phyloP scores from a whole-genome alignment of 163 green algal species.

The Chlorella variabilis region DNA sequence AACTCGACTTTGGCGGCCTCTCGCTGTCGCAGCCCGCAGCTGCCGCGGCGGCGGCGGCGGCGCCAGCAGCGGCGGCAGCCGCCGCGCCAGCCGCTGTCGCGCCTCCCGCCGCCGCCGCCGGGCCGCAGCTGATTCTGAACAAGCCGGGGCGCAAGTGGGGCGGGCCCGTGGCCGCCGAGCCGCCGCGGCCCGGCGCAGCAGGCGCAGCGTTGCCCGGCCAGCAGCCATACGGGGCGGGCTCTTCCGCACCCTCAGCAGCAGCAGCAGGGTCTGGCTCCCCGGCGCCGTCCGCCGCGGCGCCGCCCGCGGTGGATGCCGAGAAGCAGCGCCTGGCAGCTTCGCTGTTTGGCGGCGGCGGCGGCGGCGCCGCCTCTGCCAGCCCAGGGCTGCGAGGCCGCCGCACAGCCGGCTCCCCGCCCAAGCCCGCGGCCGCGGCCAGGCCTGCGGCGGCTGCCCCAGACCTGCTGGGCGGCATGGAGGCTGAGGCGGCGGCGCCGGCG shows the following conservation, averaged over 20 bases:
- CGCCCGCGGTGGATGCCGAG: constrained; percentile 43
- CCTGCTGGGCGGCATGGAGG: constrained; percentile 35
- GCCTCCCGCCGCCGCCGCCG: neutral
- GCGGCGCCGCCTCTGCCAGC: neutral
- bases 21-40: constrained; percentile 2
- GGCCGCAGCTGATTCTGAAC: constrained; percentile 58
- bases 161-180: constrained; percentile 38
- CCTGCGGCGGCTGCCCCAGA: constrained; percentile 16
- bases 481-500: neutral
- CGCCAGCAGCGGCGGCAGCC: neutral
- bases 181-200: neutral
- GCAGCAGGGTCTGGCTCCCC: no score
- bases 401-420: neutral
- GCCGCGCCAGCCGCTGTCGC: constrained; percentile 13
- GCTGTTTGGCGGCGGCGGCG: constrained; percentile 69
- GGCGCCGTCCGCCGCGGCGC: constrained; percentile 13
- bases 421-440: neutral
- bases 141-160: constrained; percentile 61
- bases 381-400: neutral
- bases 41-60: neutral
- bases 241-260: neutral
- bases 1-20: constrained; percentile 15
- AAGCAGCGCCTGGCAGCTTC: constrained; percentile 72
- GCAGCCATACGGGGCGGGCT: neutral
- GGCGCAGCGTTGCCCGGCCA: neutral